Evolutionary conservation across 2,329 filamentous ascomycete genomes (phyloP).

Genomic region (Anisogramma anomala): DNA sequence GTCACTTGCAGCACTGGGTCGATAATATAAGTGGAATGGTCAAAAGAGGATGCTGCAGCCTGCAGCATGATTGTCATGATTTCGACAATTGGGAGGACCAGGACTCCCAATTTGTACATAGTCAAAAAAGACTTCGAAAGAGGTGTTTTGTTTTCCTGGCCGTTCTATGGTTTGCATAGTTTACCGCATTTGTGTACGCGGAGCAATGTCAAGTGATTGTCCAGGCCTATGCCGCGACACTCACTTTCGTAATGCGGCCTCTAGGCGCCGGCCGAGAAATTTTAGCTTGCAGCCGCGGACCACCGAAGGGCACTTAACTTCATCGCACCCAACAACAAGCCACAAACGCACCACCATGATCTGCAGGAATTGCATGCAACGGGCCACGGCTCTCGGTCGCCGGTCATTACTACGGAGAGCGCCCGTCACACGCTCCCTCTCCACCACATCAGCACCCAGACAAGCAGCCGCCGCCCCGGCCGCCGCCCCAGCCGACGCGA

Average conservation of each 20-base stretch:
- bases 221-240: too few relatives aligned
- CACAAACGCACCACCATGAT: conserved; percentile 27
- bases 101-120: conserved; percentile 1
- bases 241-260: too few relatives aligned
- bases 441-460: conserved; percentile 22
- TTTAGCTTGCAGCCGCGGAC: conserved; percentile 9
- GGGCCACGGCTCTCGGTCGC: conserved; percentile 27
- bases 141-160: background rate
- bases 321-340: conserved; percentile 11
- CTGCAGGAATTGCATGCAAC: conserved; percentile 39
- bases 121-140: background rate
- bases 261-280: conserved; percentile 12
- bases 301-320: too few relatives aligned
- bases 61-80: too few relatives aligned
- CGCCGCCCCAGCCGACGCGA: conserved; percentile 16
- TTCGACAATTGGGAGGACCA: background rate
- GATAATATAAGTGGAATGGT: background rate
- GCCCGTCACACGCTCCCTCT: conserved; percentile 27
- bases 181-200: background rate
- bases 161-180: background rate
- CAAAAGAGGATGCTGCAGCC: conserved; percentile 1
- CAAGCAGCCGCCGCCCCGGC: conserved; percentile 25
- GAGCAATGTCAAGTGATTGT: too few relatives aligned
- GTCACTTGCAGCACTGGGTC: background rate
- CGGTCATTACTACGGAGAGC: conserved; percentile 16